Evolutionary conservation across 2,329 filamentous ascomycete genomes (phyloP).

Genomic region (Xylaria sp.): DNA sequence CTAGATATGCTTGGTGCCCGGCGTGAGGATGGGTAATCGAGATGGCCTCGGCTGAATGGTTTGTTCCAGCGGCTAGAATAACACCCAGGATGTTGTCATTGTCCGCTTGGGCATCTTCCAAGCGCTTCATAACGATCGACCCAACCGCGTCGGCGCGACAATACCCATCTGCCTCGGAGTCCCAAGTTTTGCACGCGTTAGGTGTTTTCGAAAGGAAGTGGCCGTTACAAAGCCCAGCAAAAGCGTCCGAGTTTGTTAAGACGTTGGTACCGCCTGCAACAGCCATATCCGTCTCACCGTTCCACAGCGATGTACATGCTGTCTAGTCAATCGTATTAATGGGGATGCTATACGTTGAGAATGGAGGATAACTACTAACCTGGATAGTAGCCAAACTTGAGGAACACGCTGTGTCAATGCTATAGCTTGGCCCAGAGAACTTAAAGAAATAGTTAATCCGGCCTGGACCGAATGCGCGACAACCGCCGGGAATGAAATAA

Average conservation of each 20-base stretch:
- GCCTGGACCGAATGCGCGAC: constrained; percentile 52
- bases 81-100: constrained; percentile 55
- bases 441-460: constrained; percentile 54
- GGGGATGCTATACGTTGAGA: no score
- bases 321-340: constrained; percentile 7
- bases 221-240: constrained; percentile 69
- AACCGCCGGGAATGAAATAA: constrained; percentile 53
- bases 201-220: constrained; percentile 66
- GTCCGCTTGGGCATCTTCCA: constrained; percentile 55
- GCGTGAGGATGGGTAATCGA: constrained; percentile 79
- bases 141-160: constrained; percentile 45
- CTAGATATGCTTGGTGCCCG: constrained; percentile 70
- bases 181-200: constrained; percentile 59
- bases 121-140: constrained; percentile 41
- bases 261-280: constrained; percentile 72
- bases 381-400: constrained; percentile 44
- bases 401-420: constrained; percentile 50
- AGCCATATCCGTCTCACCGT: constrained; percentile 71
- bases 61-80: constrained; percentile 68
- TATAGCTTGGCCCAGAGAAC: constrained; percentile 48
- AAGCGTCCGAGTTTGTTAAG: constrained; percentile 72
- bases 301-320: constrained; percentile 68
- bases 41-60: constrained; percentile 76
- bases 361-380: background rate
- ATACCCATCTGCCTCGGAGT: constrained; percentile 61